These are phyloP conservation scores for Aphanomyces astaci DNA, from an alignment of 352 stramenopile species.

Conservation along the genomic window DNA sequence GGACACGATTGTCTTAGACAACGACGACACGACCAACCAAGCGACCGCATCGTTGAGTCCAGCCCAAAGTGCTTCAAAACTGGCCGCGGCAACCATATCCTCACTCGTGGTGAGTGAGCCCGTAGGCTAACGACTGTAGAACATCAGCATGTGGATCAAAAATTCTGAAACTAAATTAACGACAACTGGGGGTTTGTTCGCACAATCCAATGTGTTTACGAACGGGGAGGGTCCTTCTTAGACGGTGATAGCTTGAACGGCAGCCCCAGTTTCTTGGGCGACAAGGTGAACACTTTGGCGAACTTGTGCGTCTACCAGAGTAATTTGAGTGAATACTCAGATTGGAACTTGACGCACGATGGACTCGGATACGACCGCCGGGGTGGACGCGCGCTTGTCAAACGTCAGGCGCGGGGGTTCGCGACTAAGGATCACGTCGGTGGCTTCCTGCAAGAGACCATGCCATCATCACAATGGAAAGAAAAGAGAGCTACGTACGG, in stretches of 20 bases:
- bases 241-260: not conserved
- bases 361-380: not conserved
- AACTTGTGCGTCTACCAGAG: constrained; percentile 7
- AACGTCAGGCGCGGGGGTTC: constrained; percentile 1
- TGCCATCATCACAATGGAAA: not conserved
- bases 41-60: not conserved
- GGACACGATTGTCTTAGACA: not conserved
- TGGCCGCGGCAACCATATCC: too few relatives aligned
- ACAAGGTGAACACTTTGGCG: constrained; percentile 4
- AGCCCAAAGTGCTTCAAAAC: not conserved
- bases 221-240: not conserved
- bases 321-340: not conserved
- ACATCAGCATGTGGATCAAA: too few relatives aligned
- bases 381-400: not conserved
- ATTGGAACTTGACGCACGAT: not conserved
- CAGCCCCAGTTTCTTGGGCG: not conserved
- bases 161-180: too few relatives aligned
- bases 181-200: too few relatives aligned
- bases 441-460: not conserved
- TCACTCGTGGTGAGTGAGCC: too few relatives aligned
- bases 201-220: too few relatives aligned
- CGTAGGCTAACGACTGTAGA: not conserved
- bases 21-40: not conserved
- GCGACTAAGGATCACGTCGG: not conserved
- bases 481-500: not conserved